Base-by-base conservation (phyloP, 495 filamentous ascomycete genomes). In the Penicillium dipodomyicola region DNA sequence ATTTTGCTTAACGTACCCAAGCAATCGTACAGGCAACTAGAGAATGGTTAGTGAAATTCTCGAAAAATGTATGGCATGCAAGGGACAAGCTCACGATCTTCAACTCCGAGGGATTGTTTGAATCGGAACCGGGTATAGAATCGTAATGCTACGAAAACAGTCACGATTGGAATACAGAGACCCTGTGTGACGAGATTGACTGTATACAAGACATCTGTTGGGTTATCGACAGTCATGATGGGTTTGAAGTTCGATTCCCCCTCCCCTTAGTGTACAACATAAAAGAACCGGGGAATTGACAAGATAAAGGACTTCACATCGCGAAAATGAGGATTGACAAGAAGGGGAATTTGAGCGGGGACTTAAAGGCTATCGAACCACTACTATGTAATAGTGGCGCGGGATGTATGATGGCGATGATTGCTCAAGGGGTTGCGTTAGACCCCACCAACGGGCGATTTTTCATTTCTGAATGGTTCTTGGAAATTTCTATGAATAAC, bases 161-260 rank as follows among this genome's bases (percentile, higher is more conserved):
- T 65, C 19, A 72, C 64, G 41, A 81, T 67, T 2, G 69, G 68
- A 42, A 81, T 70, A 58, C 74, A 80, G n/a, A 81, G 61, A 32
- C 62, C 67, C 61, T 81, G 75, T 11, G 72, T 76, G 35, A 77
- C 69, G 1, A 75, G 56, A 47, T 75, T 77, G 35, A 77, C 45
- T 1, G 75, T 77, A 48, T 70, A 52, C 17, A 76, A 56, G 11
- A 64, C 61, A 71, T 76, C 72, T 20, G 63, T 54, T 6, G 72
- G 70, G 29, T 75, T 54, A 8, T 51, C 57, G 8, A 64, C 37
- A 20, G 65, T 52, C 69, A 72, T 72, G 49, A 46, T 67, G 65
- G 41, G 32, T 27, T 27, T 6, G 37, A 61, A 37, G 48, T 23
- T 23, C 4, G 17, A 11, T 15, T 58, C 43, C 35, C 35, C 35